Evolutionary conservation across 2,329 filamentous ascomycete species (phyloP), one percentile per base, ranked within the genome.

Genomic region (Exophiala oligosperma): DNA sequence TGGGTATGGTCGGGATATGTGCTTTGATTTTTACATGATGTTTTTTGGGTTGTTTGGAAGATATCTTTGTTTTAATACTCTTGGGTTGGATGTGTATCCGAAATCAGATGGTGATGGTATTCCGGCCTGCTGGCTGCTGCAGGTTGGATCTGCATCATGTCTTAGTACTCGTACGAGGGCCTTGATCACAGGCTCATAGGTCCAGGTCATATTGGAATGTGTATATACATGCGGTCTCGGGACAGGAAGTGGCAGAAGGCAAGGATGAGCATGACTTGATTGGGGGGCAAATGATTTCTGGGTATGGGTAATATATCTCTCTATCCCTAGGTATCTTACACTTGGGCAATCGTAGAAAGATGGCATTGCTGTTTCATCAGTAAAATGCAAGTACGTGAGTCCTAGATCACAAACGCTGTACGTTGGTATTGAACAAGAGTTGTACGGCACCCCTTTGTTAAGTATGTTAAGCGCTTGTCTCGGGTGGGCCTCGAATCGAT

Each of bases 21-120:
- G 43, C 28, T 41, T 17, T 49, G 24, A 55, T 44, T 46, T 43
- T 61, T 59, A 46, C 49, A 56, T 49, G 59, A 58, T 49, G 37
- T 52, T 32, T 41, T 52, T 32, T 41, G 9, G 46, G 37, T 44
- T 37, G 40, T 38, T 59, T 47, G 21, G 52, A 21, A 46, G 28
- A 58, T 56, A 53, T 56, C 44, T 51, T 24, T 53, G 59, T 58
- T 58, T 37, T 61, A 61, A 61, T 61, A 61, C 41, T 55, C 24
- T 43, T 17, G 37, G 44, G 40, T 56, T 49, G 26, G 35, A 49
- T 24, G 21, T 24, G 21, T 35, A 26, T 56, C 44, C 32, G 24
- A 24, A 35, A 23, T 48, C 14, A 23, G 35, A 32, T 41, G 57
- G 52, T 43, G 50, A 38, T 17, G 47, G 28, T 26, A 24, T 29